Evolutionary conservation across 768 basidiomycete species (phyloP).

Genomic region (Mrakia hoshinonis): DNA sequence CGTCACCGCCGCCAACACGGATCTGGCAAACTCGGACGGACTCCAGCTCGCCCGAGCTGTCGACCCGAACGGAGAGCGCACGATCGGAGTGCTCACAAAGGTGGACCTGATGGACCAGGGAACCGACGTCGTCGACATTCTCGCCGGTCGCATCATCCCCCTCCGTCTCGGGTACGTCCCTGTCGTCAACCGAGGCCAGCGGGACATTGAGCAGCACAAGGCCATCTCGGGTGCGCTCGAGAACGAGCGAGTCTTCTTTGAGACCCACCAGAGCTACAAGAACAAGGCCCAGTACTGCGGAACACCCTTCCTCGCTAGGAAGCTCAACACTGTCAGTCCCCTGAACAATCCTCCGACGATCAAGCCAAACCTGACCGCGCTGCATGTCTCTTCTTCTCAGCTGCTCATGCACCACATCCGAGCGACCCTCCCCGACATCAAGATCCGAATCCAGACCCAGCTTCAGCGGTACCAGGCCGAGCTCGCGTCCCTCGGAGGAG

Average conservation of each 20-base stretch:
- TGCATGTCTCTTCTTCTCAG: no score
- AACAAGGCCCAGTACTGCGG: slow-evolving; percentile 93
- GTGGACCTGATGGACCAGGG: slow-evolving; percentile 98
- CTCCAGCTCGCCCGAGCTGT: slow-evolving; percentile 92
- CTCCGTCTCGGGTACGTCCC: slow-evolving; percentile 94
- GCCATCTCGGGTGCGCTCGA: slow-evolving; percentile 78
- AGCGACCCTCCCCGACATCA: slow-evolving; percentile 95
- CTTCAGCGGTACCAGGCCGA: slow-evolving; percentile 81
- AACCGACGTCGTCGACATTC: slow-evolving; percentile 96
- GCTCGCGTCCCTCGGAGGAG: slow-evolving; percentile 72
- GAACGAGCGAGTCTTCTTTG: slow-evolving; percentile 84
- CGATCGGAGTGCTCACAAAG: slow-evolving; percentile 97
- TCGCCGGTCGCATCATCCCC: slow-evolving; percentile 93
- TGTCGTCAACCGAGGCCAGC: slow-evolving; percentile 95
- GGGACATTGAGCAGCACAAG: slow-evolving; percentile 87
- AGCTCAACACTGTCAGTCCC: slow-evolving; percentile 74
- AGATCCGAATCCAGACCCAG: slow-evolving; percentile 83
- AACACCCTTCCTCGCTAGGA: slow-evolving; percentile 87
- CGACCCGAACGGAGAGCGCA: slow-evolving; percentile 91
- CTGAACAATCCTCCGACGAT: slow-evolving; percentile 1
- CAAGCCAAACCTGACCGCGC: no score
- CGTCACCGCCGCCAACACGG: slow-evolving; percentile 89
- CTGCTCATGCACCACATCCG: slow-evolving; percentile 99
- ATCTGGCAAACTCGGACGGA: slow-evolving; percentile 97
- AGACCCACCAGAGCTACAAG: slow-evolving; percentile 85